Conservation (phyloP, 2,329 filamentous ascomycete species). For the Didymella glomerata region DNA sequence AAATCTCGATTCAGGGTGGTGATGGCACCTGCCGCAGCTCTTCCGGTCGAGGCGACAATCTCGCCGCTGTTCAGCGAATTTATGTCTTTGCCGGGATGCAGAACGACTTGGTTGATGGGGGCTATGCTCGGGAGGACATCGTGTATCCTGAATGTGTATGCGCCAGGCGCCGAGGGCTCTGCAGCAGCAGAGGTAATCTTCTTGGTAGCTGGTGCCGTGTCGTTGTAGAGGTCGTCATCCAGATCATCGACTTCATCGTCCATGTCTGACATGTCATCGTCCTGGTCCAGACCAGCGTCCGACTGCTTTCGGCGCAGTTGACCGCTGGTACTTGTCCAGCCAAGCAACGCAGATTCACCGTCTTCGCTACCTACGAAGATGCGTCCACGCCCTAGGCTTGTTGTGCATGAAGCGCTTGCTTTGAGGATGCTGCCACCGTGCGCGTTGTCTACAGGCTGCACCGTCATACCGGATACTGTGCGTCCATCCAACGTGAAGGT, state of each 20-base stretch:
- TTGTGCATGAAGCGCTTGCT: conserved; percentile 72
- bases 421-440: conserved; percentile 70
- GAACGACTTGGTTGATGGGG: conserved; percentile 77
- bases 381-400: conserved; percentile 70
- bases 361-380: conserved; percentile 89
- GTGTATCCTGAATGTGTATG: conserved; percentile 77
- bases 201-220: conserved; percentile 60
- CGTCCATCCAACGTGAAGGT: conserved; percentile 89
- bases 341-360: conserved; percentile 80
- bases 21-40: conserved; percentile 72
- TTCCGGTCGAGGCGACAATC: conserved; percentile 66
- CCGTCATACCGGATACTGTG: conserved; percentile 84
- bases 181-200: conserved; percentile 48
- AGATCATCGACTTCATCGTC: conserved; percentile 65
- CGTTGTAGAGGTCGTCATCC: conserved; percentile 70
- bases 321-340: conserved; percentile 73
- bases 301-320: conserved; percentile 68
- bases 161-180: conserved; percentile 62
- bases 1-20: conserved; percentile 81
- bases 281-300: conserved; percentile 65
- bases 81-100: conserved; percentile 60
- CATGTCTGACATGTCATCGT: conserved; percentile 57
- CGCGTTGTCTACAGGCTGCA: conserved; percentile 70
- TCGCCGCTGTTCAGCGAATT: conserved; percentile 54
- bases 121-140: conserved; percentile 81